Evolutionary conservation across 2,329 filamentous ascomycete species (phyloP), one percentile per base, ranked within the genome.

Genomic region (Colletotrichum tabaci): DNA sequence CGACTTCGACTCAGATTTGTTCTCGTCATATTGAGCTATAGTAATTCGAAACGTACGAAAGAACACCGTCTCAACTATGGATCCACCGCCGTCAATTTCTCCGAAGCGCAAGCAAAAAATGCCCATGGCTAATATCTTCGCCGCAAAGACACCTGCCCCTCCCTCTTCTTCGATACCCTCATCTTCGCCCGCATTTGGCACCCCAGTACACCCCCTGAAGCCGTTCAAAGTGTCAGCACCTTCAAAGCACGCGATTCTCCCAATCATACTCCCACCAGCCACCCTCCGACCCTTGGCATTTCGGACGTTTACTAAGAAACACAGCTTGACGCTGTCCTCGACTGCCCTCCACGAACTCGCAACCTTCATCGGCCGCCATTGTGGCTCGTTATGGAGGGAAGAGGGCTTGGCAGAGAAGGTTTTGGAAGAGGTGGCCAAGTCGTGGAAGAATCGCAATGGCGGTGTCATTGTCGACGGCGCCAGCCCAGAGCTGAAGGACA

Each of bases 301-400:
- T 79, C 91, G 96, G 57, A 97, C 94, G 0, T 97, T 99, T 75
- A 99, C 96, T 2, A 98, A 98, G 82, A 99, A 98, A 79, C 94
- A 99, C 83, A 97, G 96, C 76, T 86, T 99, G 67, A 98, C 95
- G 0, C 89, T 99, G 64, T 95, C 94, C 9, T 96, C 96, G 0
- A 91, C 95, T 0, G 94, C 96, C 0, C 85, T 99, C 6, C 92
- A 96, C 80, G 90, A 93, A 57, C 87, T 99, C 42, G 95, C 96
- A 23, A 88, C 90, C 1, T 99, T 99, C 80, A 93, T 99, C 64
- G 97, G 96, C 13, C 92, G 94, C 76, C 93, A 98, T 81, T 99
- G 96, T 80, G 96, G 96, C 44, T 95, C 95, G 68, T 94, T 92
- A 91, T 99, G 96, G 96, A 90, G 96, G 77, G 95, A 98, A 84